phyloP scores from a whole-genome alignment of 2,329 filamentous ascomycete genomes.

The Aaosphaeria arxii region DNA sequence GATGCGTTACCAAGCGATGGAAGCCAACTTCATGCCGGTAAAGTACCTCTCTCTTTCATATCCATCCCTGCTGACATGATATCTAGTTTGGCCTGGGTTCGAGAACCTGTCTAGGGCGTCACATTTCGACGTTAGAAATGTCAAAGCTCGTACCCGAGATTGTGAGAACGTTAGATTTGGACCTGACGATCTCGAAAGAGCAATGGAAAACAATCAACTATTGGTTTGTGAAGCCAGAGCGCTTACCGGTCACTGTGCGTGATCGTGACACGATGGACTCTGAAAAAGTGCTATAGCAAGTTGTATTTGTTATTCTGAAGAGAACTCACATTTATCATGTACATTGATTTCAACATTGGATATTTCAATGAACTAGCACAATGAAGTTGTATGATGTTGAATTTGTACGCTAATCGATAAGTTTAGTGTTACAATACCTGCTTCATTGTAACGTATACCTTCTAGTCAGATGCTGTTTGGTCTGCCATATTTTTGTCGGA shows the following conservation, averaged over 20 bases:
- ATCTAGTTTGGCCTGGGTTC: constrained; percentile 11
- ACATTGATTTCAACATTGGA: too few relatives aligned
- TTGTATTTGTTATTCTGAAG: not conserved
- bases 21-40: constrained; percentile 16
- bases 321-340: too few relatives aligned
- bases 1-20: constrained; percentile 11
- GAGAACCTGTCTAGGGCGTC: constrained; percentile 9
- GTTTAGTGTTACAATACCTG: too few relatives aligned
- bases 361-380: too few relatives aligned
- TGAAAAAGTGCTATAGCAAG: not conserved
- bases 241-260: not conserved
- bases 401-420: too few relatives aligned
- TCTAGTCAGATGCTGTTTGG: too few relatives aligned
- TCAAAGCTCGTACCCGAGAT: constrained; percentile 6
- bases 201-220: constrained; percentile 1
- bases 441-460: too few relatives aligned
- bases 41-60: not conserved
- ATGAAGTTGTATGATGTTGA: too few relatives aligned
- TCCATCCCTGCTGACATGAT: not conserved
- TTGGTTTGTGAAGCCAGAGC: constrained; percentile 4
- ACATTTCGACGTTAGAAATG: constrained; percentile 10
- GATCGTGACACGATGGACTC: not conserved
- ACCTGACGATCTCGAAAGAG: not conserved
- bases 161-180: constrained; percentile 6
- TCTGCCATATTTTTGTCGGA: too few relatives aligned